These are phyloP conservation scores for Colletotrichum sojae DNA, from an alignment of 2,329 filamentous ascomycete species.

Conservation along the genomic window DNA sequence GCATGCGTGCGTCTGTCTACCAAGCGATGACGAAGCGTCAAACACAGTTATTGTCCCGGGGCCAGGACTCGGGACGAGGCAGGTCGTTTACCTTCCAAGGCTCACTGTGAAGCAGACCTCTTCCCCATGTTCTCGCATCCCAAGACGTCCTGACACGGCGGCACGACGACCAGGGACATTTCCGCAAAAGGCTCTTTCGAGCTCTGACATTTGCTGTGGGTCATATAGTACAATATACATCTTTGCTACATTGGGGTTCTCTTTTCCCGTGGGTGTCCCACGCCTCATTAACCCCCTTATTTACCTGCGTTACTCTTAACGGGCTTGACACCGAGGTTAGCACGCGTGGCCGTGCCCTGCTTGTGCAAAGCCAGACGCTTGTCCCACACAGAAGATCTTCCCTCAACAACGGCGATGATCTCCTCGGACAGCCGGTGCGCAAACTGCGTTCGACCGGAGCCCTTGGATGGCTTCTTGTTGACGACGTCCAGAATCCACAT, in stretches of 20 bases:
- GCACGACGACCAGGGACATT: neutral
- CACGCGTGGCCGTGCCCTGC: conserved; percentile 81
- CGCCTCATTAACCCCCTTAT: neutral
- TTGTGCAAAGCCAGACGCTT: conserved; percentile 84
- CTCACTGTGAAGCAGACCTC: no score
- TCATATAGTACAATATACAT: conserved; percentile 42
- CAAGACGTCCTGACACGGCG: no score
- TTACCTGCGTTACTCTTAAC: conserved; percentile 47
- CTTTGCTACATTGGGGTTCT: conserved; percentile 32
- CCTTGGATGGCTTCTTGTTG: conserved; percentile 80
- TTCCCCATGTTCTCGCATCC: no score
- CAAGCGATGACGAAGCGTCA: no score
- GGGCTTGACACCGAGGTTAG: conserved; percentile 72
- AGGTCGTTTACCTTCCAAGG: no score
- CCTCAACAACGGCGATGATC: conserved; percentile 89
- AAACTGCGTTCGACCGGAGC: conserved; percentile 80
- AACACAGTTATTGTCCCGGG: no score
- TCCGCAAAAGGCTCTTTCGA: conserved; percentile 22
- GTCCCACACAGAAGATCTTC: conserved; percentile 87
- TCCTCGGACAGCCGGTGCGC: conserved; percentile 87
- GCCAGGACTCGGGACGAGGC: no score
- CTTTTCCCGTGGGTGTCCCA: neutral
- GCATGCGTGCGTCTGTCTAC: no score
- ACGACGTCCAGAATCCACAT: conserved; percentile 92
- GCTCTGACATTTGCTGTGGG: conserved; percentile 18